Conservation (phyloP, 495 filamentous ascomycete genomes). For the Pseudotulostoma volvatum region DNA sequence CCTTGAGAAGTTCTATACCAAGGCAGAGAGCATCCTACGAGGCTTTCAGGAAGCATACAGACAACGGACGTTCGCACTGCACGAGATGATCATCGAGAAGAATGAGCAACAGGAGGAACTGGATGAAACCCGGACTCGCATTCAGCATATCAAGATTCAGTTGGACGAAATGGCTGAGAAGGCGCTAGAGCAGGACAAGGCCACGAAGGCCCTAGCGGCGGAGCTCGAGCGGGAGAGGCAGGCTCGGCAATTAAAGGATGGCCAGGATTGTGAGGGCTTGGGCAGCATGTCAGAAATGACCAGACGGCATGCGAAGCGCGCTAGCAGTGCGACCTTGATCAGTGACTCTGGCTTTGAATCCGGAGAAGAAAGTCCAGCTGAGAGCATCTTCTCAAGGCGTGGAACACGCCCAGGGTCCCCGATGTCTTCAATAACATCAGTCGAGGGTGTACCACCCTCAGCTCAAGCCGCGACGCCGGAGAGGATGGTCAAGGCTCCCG, state of each 20-base stretch:
- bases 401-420: conserved; percentile 27
- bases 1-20: conserved; percentile 51
- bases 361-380: conserved; percentile 37
- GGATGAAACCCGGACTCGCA: conserved; percentile 55
- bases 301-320: conserved; percentile 31
- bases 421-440: conserved; percentile 22
- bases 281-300: conserved; percentile 39
- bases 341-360: conserved; percentile 39
- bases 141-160: conserved; percentile 51
- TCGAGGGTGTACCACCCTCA: conserved; percentile 7
- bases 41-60: conserved; percentile 59
- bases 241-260: conserved; percentile 24
- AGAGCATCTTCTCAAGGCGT: conserved; percentile 48
- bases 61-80: conserved; percentile 39
- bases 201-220: conserved; percentile 44
- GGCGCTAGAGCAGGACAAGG: conserved; percentile 45
- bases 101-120: conserved; percentile 53
- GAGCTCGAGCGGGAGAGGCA: conserved; percentile 46
- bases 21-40: conserved; percentile 46
- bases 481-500: no score
- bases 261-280: conserved; percentile 18
- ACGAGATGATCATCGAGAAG: conserved; percentile 43
- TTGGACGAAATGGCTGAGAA: conserved; percentile 61
- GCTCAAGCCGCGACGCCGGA: no score
- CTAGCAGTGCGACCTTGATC: conserved; percentile 34